These are phyloP conservation scores for Aspergillus panamensis DNA, from an alignment of 495 filamentous ascomycete species.

Conservation along the genomic window DNA sequence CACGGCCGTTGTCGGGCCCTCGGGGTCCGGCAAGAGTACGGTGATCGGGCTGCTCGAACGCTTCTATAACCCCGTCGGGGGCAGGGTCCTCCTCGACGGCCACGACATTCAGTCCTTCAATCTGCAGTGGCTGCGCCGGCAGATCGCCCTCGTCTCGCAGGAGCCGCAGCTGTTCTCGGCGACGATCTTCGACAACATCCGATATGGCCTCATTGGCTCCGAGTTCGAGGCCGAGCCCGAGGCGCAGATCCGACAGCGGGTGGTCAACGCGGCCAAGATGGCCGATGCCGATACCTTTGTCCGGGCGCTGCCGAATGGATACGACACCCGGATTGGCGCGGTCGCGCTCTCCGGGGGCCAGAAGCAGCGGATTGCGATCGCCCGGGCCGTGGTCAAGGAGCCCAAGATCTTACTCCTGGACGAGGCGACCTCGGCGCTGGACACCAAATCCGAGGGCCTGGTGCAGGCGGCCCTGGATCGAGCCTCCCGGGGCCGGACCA, in stretches of 20 bases:
- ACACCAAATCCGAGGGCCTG: conserved; percentile 89
- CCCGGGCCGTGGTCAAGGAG: conserved; percentile 84
- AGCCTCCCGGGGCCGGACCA: conserved; percentile 81
- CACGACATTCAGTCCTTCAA: conserved; percentile 77
- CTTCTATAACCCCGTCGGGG: conserved; percentile 88
- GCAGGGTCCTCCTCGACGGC: conserved; percentile 75
- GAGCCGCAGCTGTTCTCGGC: conserved; percentile 72
- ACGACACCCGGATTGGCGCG: conserved; percentile 89
- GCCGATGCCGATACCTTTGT: conserved; percentile 95
- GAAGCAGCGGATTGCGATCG: conserved; percentile 89
- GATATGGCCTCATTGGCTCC: conserved; percentile 85
- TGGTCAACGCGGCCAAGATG: conserved; percentile 77
- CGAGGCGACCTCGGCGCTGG: conserved; percentile 91
- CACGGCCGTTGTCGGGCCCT: conserved; percentile 81
- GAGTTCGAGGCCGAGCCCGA: conserved; percentile 59
- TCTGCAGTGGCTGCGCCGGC: conserved; percentile 83
- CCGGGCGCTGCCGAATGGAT: conserved; percentile 71
- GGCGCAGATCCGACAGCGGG: conserved; percentile 60
- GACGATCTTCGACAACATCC: conserved; percentile 83
- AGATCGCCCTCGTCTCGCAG: conserved; percentile 83
- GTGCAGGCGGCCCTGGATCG: conserved; percentile 90
- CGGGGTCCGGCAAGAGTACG: conserved; percentile 87
- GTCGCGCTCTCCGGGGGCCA: conserved; percentile 90
- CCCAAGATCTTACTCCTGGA: conserved; percentile 92
- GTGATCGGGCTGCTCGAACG: conserved; percentile 88